Evolutionary conservation across 495 filamentous ascomycete genomes (phyloP), one percentile per base, ranked within the genome.

Genomic region (Delitschia confertaspora): DNA sequence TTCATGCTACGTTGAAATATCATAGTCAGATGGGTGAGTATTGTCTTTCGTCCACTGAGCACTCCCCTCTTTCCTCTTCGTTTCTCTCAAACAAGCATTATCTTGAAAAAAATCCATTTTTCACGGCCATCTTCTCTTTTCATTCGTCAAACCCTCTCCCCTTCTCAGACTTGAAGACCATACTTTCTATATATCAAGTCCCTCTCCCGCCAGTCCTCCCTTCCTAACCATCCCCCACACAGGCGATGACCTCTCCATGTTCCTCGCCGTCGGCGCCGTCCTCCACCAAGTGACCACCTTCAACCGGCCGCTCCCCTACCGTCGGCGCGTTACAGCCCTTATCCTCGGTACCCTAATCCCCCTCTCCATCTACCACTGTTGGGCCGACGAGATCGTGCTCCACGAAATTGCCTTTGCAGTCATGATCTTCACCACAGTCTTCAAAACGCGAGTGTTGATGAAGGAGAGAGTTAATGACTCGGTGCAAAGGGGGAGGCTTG

Each of bases 221-320:
- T 27, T 8, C 4, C 19, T 22, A 16, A 38, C 7, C 22, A 30
- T 19, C 10, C 18, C 3, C 26, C 14, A 23, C 22, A 20, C 49
- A 63, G 54, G 50, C 41, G 42, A 60, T 41, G 74, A 78, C 39
- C 58, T 76, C 22, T 70, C 72, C n/a, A 80, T 80, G 75, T 65
- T 71, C 32, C 54, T 74, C 6, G 64, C 74, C 4, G 67, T 65
- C 1, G 69, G 66, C 38, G 61, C 68, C 6, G 60, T 77, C 19
- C 56, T 78, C 0, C 70, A 76, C 22, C 69, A 69, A 22, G 51
- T 72, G n/a, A 62, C 68, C 25, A 69, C 72, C 2, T 68, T 65
- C 36, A 52, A 67, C 33, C 52, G 60, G 6, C 51, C 58, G 7
- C 50, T 61, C 10, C 13, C 46, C 26, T 9, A 61, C 56, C 13